Evolutionary conservation across 352 stramenopile species (phyloP), one percentile per base, ranked within the genome.

Genomic region (Pythium grandisporangium): DNA sequence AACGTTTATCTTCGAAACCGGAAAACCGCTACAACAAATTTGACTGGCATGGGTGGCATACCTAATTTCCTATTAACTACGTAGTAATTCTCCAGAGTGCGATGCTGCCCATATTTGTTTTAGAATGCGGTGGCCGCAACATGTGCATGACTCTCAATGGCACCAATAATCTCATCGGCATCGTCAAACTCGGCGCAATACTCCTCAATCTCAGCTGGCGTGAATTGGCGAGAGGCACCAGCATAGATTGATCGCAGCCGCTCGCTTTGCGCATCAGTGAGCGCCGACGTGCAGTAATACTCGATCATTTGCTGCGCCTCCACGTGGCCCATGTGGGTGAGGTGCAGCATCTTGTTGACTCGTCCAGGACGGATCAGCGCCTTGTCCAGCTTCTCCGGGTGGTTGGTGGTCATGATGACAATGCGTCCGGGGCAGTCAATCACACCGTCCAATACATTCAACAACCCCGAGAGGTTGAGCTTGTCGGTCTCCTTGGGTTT

Each of bases 361-460:
- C 87, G 77, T 1, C 87, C 89, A 1, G 89, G 89, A 4, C 89
- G 77, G 5, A 97, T 81, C 4, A 97, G 70, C 21, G 89, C 89
- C 6, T 80, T 66, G 54, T 97, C 89, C n/a, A 97, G 70, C 42
- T 85, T 89, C 58, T 97, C 90, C 10, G 84, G 90, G 52, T 96
- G 81, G 59, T 97, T 97, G 13, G 82, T 94, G 8, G 90, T 96
- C 76, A 96, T 95, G 58, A 97, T 87, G 1, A 96, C 65, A 45
- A 97, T 96, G 34, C 85, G 74, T 0, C 77, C 84, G 16, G 81
- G 78, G 16, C 65, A 86, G 49, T 96, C 84, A 17, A 95, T 84
- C 6, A 97, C 75, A 3, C 87, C 90, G 53, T 97, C 90, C 5
- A 97, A 57, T 2, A 93, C 84, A 38, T 97, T 96, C 0, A 96